phyloP scores from a whole-genome alignment of 164 flowering plant genomes.

The Euptelea pleiosperma region DNA sequence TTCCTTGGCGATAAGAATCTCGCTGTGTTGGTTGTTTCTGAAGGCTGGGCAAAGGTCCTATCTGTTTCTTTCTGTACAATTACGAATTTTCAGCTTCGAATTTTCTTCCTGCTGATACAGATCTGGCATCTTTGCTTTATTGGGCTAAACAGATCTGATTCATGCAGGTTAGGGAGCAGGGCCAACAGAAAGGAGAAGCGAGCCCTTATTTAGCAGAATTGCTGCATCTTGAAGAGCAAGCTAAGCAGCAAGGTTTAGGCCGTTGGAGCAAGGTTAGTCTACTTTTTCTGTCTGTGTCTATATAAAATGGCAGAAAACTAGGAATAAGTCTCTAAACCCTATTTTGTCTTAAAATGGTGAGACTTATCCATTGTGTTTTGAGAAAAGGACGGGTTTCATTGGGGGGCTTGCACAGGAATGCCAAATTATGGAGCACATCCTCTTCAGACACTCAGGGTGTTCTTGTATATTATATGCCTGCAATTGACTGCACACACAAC shows the following conservation, averaged over 20 bases:
- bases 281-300: background rate
- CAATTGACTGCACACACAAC: too few relatives aligned
- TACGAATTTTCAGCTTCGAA: background rate
- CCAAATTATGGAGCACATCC: too few relatives aligned
- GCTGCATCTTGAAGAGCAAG: constrained; percentile 72
- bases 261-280: constrained; percentile 82
- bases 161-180: constrained; percentile 80
- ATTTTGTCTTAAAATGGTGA: too few relatives aligned
- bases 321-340: background rate
- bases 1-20: constrained; percentile 81
- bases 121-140: background rate
- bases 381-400: too few relatives aligned
- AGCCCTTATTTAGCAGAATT: constrained; percentile 66
- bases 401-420: too few relatives aligned
- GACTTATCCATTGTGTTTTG: too few relatives aligned
- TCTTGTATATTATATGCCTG: too few relatives aligned
- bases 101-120: background rate
- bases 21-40: constrained; percentile 62
- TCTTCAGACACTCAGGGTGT: too few relatives aligned
- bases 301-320: background rate
- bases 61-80: background rate
- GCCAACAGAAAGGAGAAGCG: constrained; percentile 71
- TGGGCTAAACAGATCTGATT: constrained; percentile 4
- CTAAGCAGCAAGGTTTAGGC: constrained; percentile 82
- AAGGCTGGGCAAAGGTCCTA: constrained; percentile 96